Evolutionary conservation across 768 basidiomycete species (phyloP).

Genomic region (Daedaleopsis sinensis): DNA sequence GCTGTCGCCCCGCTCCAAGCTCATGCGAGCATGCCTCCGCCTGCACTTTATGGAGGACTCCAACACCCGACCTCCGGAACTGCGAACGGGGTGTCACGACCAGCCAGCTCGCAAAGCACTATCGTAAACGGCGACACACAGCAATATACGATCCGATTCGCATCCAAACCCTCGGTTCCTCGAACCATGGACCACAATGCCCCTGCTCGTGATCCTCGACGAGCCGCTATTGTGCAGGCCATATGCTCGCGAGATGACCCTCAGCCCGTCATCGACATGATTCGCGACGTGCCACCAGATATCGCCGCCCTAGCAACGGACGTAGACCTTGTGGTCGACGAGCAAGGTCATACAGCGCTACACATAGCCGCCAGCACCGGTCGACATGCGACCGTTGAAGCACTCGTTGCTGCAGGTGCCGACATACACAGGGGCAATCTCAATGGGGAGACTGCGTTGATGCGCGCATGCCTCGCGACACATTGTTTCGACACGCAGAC

Average conservation of each 20-base stretch:
- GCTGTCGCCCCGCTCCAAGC: conserved; percentile 5
- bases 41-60: conserved; percentile 14
- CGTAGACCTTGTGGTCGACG: conserved; percentile 86
- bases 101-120: conserved; percentile 44
- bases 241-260: conserved; percentile 77
- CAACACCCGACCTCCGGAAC: conserved; percentile 32
- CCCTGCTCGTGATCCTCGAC: conserved; percentile 51
- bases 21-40: conserved; percentile 31
- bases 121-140: conserved; percentile 50
- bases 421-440: conserved; percentile 92
- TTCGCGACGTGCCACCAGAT: conserved; percentile 63
- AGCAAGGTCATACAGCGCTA: conserved; percentile 91
- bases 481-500: conserved; percentile 80
- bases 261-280: conserved; percentile 55
- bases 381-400: conserved; percentile 64
- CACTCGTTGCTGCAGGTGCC: conserved; percentile 76
- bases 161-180: conserved; percentile 63
- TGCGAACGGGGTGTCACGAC: conserved; percentile 51
- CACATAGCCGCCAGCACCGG: conserved; percentile 92
- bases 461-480: conserved; percentile 88
- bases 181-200: conserved; percentile 56
- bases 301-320: conserved; percentile 45
- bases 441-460: conserved; percentile 92
- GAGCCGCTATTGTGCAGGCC: conserved; percentile 63
- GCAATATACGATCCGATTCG: conserved; percentile 56